Conservation (phyloP, 2,329 filamentous ascomycete species). For the Periconia digitata region DNA sequence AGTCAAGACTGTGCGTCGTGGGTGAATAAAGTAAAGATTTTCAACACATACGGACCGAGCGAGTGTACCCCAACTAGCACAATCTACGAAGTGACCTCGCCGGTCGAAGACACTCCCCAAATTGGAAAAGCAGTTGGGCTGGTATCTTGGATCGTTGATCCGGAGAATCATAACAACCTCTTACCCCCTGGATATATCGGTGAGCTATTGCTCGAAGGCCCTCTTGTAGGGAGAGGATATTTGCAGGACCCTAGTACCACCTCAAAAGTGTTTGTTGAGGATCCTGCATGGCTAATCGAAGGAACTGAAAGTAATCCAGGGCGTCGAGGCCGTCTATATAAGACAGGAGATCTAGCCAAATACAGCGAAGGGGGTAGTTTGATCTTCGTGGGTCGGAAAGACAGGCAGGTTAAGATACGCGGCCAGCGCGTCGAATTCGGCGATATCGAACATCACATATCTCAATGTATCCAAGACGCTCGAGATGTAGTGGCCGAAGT, state of each 20-base stretch:
- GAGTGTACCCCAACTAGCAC: background rate
- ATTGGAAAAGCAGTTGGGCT: constrained; percentile 13
- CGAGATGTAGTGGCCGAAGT: background rate
- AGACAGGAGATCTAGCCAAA: constrained; percentile 2
- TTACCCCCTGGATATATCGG: constrained; percentile 24
- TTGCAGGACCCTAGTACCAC: constrained; percentile 10
- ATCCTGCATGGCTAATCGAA: constrained; percentile 3
- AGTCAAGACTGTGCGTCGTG: background rate
- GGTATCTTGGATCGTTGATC: constrained; percentile 39
- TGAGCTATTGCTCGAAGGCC: constrained; percentile 60
- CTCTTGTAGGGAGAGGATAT: constrained; percentile 35
- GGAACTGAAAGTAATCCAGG: background rate
- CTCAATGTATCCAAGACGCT: background rate
- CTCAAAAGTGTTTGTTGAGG: constrained; percentile 6
- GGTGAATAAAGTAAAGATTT: background rate
- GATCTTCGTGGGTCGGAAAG: constrained; percentile 4
- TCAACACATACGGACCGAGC: background rate
- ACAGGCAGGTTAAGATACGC: constrained; percentile 14
- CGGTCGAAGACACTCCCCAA: constrained; percentile 41
- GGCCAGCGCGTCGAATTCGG: constrained; percentile 15
- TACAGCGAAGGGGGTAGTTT: background rate
- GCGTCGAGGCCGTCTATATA: constrained; percentile 2
- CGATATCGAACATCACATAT: constrained; percentile 20
- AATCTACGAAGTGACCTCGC: background rate
- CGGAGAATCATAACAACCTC: constrained; percentile 15